Evolutionary conservation across 192 early-diverging fungal species (phyloP).

Genomic region (Tieghemiomyces parasiticus): DNA sequence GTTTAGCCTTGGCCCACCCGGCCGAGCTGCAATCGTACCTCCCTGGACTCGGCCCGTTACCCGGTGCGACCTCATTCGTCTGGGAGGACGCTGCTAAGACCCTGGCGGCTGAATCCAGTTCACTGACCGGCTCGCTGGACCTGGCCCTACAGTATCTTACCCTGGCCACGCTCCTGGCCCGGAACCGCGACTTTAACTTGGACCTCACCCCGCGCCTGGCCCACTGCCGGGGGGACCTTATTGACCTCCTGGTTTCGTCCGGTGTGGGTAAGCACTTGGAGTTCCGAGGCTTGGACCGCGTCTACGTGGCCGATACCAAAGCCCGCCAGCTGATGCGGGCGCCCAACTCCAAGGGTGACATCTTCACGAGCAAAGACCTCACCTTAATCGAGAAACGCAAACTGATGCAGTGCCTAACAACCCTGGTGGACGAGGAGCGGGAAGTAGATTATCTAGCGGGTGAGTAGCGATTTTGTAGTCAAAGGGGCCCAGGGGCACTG

Average conservation of each 20-base stretch:
- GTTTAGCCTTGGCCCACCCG: too few relatives aligned
- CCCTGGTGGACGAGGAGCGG: constrained; percentile 30
- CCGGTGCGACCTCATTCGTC: neutral
- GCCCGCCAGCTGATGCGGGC: constrained; percentile 38
- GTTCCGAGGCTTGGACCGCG: constrained; percentile 67
- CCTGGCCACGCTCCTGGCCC: constrained; percentile 24
- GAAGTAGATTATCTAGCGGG: constrained; percentile 14
- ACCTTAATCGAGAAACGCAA: constrained; percentile 73
- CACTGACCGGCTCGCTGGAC: neutral
- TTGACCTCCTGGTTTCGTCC: constrained; percentile 57
- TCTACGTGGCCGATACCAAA: constrained; percentile 32
- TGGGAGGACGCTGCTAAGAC: neutral
- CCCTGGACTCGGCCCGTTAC: too few relatives aligned
- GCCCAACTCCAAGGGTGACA: constrained; percentile 81
- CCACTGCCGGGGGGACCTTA: constrained; percentile 45
- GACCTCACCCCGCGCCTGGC: constrained; percentile 59
- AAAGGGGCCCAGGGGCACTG: too few relatives aligned
- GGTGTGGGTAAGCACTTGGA: constrained; percentile 78
- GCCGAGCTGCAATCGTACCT: too few relatives aligned
- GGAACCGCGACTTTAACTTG: constrained; percentile 43
- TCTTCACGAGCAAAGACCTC: constrained; percentile 66
- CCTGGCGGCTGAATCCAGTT: neutral
- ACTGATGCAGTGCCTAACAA: constrained; percentile 77
- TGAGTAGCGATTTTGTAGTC: too few relatives aligned
- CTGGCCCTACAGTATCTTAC: neutral